Evolutionary conservation across 768 basidiomycete species (phyloP).

Genomic region (Daedaleopsis nitida): DNA sequence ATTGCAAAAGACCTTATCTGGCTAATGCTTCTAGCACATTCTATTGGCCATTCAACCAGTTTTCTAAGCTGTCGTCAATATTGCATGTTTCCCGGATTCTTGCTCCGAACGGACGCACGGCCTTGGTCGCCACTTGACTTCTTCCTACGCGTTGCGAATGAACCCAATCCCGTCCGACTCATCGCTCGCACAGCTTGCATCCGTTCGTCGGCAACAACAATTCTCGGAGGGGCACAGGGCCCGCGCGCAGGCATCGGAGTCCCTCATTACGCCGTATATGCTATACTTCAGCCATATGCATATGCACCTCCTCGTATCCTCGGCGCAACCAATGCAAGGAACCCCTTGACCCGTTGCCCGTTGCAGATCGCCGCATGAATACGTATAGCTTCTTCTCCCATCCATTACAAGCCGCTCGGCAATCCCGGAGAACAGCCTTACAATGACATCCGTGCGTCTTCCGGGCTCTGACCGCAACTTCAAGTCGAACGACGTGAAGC

Average conservation of each 20-base stretch:
- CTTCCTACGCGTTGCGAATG: conserved; percentile 6
- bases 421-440: no score
- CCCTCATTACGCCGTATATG: not conserved
- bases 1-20: not conserved
- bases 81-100: not conserved
- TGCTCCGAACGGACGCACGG: conserved; percentile 5
- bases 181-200: conserved; percentile 3
- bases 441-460: no score
- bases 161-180: conserved; percentile 5
- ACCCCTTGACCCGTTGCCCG: no score
- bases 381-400: no score
- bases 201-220: not conserved
- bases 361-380: no score
- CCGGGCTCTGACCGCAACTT: no score
- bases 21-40: not conserved
- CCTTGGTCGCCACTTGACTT: conserved; percentile 9
- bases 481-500: no score
- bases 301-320: not conserved
- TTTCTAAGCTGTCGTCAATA: conserved; percentile 6
- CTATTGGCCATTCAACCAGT: not conserved
- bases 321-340: not conserved
- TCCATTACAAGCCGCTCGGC: no score
- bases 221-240: not conserved
- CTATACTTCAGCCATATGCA: not conserved
- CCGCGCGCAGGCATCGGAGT: not conserved